Evolutionary conservation across 2,329 filamentous ascomycete genomes (phyloP), one percentile per base, ranked within the genome.

Genomic region (Pseudogymnoascus sp.): DNA sequence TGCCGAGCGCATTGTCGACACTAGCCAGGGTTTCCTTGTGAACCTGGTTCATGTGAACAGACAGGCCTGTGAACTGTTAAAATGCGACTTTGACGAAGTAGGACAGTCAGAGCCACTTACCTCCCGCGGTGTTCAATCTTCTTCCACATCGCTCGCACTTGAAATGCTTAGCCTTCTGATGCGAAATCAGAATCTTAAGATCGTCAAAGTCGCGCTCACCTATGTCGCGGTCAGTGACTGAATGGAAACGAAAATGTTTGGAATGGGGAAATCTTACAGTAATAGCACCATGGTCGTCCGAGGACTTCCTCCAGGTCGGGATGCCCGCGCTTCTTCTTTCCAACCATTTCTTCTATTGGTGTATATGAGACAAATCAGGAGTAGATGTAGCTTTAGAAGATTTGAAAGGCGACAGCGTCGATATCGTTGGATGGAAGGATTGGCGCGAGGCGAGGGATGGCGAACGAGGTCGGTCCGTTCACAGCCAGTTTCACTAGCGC

Each of bases 81-180:
- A 35, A 56, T 14, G 5, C 38, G 31, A 25, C 5, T 35, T 35
- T 7, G 5, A 62, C 37, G 4, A 5, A 33, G 7, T 59, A 18
- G 28, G 16, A 56, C 4, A 11, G 16, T 33, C 16, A 33, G n/a
- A 8, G 16, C 4, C 33, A 74, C 84, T 72, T 76, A 95, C 92
- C 94, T 83, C 94, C 94, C 44, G 92, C 92, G 1, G 94, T 99
- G 74, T 96, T 97, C 63, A 99, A 78, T 69, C 92, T 84, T 67
- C 94, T 86, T 62, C 87, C 87, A 75, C 94, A 99, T 78, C 88
- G 81, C 70, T 96, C 91, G 78, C 94, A 99, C 77, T 96, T 97
- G 82, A 96, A 97, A 76, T 99, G 94, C 77, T 97, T 97, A n/a
- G 93, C 92, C 75, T 97, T 97, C 73, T 97, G 94, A 76, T 99